Evolutionary conservation across 768 basidiomycete genomes (phyloP).

Genomic region (Termitomyces sp.): DNA sequence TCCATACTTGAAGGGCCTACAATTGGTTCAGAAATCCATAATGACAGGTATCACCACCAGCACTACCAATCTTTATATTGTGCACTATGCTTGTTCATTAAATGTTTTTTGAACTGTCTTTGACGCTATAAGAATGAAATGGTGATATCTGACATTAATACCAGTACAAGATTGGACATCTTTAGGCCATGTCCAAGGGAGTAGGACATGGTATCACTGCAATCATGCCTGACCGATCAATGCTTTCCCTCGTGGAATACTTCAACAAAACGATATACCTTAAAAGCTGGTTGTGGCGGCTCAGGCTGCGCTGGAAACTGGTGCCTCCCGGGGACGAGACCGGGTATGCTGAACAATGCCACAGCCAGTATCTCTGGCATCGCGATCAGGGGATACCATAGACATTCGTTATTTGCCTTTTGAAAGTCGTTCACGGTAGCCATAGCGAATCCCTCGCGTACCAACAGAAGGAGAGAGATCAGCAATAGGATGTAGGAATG

Average conservation of each 20-base stretch:
- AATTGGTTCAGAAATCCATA: too few relatives aligned
- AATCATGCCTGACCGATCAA: background rate
- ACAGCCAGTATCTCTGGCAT: conserved; percentile 21
- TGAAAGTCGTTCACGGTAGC: conserved; percentile 15
- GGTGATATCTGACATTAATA: too few relatives aligned
- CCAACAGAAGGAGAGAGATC: conserved; percentile 19
- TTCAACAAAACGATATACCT: background rate
- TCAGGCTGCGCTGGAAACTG: background rate
- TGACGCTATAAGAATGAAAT: background rate
- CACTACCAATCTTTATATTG: too few relatives aligned
- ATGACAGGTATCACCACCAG: too few relatives aligned
- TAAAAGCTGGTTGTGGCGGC: background rate
- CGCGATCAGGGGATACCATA: conserved; percentile 25
- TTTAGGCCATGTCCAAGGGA: background rate
- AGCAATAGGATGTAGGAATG: conserved; percentile 17
- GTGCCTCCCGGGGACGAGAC: conserved; percentile 15
- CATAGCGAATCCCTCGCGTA: conserved; percentile 18
- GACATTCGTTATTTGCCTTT: conserved; percentile 17
- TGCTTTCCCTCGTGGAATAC: background rate
- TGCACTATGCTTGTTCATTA: background rate
- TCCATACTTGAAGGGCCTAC: too few relatives aligned
- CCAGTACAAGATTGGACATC: too few relatives aligned
- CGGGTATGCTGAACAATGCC: conserved; percentile 16
- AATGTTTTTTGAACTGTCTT: background rate
- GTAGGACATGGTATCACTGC: background rate